Conservation (phyloP, 495 filamentous ascomycete species). For the Cercophora samala region DNA sequence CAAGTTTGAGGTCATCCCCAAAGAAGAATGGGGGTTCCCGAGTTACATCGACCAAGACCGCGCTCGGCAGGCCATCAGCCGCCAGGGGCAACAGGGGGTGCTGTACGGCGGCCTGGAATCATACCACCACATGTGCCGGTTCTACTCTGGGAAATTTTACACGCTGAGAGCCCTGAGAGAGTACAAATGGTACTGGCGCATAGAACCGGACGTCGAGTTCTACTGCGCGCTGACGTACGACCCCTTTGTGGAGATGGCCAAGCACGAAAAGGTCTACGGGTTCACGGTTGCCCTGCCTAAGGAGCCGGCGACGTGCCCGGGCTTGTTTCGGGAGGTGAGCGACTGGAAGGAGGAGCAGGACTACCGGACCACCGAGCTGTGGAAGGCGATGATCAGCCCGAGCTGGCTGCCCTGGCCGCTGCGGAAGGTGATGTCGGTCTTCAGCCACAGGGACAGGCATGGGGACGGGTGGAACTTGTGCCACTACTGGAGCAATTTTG, state of each 20-base stretch:
- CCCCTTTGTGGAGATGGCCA: conserved; percentile 53
- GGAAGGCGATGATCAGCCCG: conserved; percentile 40
- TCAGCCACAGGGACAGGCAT: conserved; percentile 35
- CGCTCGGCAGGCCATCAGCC: conserved; percentile 77
- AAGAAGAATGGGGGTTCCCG: conserved; percentile 86
- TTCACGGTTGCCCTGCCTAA: conserved; percentile 52
- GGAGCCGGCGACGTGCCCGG: conserved; percentile 47
- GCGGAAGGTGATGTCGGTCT: conserved; percentile 35
- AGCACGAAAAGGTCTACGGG: conserved; percentile 50
- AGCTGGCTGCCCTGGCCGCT: conserved; percentile 44
- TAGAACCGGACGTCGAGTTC: conserved; percentile 52
- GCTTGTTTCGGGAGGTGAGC: conserved; percentile 46
- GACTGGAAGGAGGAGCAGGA: conserved; percentile 40
- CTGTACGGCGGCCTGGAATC: conserved; percentile 99
- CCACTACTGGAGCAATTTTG: conserved; percentile 60
- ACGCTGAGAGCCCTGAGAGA: conserved; percentile 40
- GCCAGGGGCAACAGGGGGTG: conserved; percentile 84
- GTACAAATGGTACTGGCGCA: conserved; percentile 55
- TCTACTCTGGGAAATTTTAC: conserved; percentile 86
- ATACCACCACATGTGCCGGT: conserved; percentile 97
- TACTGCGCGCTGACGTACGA: conserved; percentile 55
- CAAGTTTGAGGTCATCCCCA: conserved; percentile 69
- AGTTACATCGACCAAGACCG: conserved; percentile 78
- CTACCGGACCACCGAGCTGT: conserved; percentile 34
- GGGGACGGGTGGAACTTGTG: conserved; percentile 51